phyloP scores from a whole-genome alignment of 495 filamentous ascomycete species.

The Aspergillus affinis region DNA sequence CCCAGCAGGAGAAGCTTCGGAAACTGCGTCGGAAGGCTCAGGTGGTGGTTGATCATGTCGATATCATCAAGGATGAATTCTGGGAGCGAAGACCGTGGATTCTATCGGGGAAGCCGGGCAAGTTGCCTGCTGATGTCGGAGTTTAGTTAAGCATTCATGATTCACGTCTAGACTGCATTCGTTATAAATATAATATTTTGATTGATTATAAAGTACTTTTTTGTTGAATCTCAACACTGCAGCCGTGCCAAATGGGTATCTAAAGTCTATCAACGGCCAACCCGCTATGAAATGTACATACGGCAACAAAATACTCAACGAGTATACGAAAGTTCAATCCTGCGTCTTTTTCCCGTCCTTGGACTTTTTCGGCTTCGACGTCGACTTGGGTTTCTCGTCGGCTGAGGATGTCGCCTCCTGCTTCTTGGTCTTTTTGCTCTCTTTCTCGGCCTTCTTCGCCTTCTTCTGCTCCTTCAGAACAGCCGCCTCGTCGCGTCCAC shows the following conservation, averaged over 20 bases:
- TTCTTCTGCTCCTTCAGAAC: conserved; percentile 23
- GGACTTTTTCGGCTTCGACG: conserved; percentile 33
- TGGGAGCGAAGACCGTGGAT: conserved; percentile 89
- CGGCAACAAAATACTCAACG: conserved; percentile 10
- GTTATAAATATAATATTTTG: not conserved
- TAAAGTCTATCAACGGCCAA: conserved; percentile 24
- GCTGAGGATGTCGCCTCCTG: conserved; percentile 20
- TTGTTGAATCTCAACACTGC: not conserved
- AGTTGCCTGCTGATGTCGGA: conserved; percentile 55
- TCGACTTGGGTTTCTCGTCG: conserved; percentile 17
- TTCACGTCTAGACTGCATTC: not conserved
- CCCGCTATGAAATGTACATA: conserved; percentile 18
- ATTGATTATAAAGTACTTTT: not conserved
- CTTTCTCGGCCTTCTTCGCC: conserved; percentile 27
- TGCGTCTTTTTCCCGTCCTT: conserved; percentile 35
- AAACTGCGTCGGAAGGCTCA: conserved; percentile 73
- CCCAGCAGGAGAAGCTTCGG: conserved; percentile 72
- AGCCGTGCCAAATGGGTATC: conserved; percentile 31
- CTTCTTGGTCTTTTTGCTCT: conserved; percentile 18
- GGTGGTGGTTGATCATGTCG: conserved; percentile 78
- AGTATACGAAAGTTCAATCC: too few relatives aligned
- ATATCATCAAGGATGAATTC: conserved; percentile 93
- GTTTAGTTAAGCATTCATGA: conserved; percentile 14
- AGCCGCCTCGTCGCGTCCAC: conserved; percentile 14
- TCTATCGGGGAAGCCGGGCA: conserved; percentile 70